phyloP scores from a whole-genome alignment of 768 basidiomycete species.

The Mycena filopes region DNA sequence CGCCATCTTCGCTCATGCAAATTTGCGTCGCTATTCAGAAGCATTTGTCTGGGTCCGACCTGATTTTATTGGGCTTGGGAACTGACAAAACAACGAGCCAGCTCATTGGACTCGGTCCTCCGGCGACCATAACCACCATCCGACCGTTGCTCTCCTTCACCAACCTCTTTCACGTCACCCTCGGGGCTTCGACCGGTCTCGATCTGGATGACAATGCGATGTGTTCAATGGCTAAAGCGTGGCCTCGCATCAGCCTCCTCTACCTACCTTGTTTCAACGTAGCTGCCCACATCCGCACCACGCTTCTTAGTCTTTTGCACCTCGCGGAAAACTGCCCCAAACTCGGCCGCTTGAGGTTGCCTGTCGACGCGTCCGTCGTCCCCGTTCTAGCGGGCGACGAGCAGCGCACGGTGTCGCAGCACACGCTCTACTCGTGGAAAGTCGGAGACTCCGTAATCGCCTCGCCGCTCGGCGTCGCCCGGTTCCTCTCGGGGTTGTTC shows the following conservation, averaged over 20 bases:
- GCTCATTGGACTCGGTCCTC: not conserved
- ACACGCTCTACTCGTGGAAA: not conserved
- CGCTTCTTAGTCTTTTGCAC: not conserved
- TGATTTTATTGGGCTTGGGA: too few species aligned
- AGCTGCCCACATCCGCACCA: not conserved
- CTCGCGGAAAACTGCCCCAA: not conserved
- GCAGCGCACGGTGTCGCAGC: not conserved
- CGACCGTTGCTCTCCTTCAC: not conserved
- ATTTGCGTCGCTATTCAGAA: not conserved
- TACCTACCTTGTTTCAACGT: not conserved
- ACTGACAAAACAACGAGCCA: too few species aligned
- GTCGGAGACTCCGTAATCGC: not conserved
- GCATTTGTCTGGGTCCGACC: not conserved
- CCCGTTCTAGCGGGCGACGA: not conserved
- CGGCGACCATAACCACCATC: not conserved
- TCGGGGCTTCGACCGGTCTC: not conserved
- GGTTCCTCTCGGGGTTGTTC: not conserved
- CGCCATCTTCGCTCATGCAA: not conserved
- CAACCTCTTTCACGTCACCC: not conserved
- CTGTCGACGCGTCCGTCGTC: not conserved
- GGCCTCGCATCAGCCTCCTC: not conserved
- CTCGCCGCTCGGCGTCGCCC: not conserved
- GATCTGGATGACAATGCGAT: not conserved
- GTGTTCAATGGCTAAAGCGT: not conserved
- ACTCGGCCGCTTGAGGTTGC: not conserved